Percentiles rank a stretch among this genome's conserved stretches.
Evolutionary conservation across 2,329 filamentous ascomycete species (phyloP).

Genomic region (Gliomastix tumulicola): DNA sequence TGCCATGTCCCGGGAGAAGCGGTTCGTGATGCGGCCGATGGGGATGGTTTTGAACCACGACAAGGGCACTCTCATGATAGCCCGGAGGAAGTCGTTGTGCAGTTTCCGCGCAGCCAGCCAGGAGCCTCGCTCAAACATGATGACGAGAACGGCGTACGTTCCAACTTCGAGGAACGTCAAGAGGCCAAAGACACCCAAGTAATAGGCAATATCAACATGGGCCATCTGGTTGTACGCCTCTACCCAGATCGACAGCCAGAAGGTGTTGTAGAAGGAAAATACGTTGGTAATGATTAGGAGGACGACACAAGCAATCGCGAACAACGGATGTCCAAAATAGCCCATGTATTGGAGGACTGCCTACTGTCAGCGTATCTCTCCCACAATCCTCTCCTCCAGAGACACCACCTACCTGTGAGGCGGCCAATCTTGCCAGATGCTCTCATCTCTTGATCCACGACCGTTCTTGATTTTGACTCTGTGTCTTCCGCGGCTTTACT

Average conservation of each 20-base stretch:
- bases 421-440: constrained; percentile 36
- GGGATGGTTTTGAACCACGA: constrained; percentile 50
- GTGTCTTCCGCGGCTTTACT: constrained; percentile 27
- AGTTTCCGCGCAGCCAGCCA: constrained; percentile 49
- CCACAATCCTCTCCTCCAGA: background rate
- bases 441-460: constrained; percentile 40
- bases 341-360: constrained; percentile 42
- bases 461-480: constrained; percentile 27
- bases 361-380: constrained; percentile 6
- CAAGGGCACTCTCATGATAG: constrained; percentile 45
- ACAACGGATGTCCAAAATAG: constrained; percentile 39
- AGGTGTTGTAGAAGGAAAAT: constrained; percentile 30
- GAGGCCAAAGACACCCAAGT: constrained; percentile 44
- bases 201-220: constrained; percentile 38
- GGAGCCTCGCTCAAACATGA: constrained; percentile 45
- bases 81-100: constrained; percentile 43
- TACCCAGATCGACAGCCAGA: constrained; percentile 48
- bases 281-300: constrained; percentile 32
- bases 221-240: constrained; percentile 38
- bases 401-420: constrained; percentile 28
- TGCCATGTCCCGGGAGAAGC: constrained; percentile 50
- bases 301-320: constrained; percentile 29
- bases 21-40: constrained; percentile 44
- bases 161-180: constrained; percentile 35
- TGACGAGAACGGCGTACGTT: constrained; percentile 31